Evolutionary conservation across 495 filamentous ascomycete genomes (phyloP).

Genomic region (Penicillium manginii): DNA sequence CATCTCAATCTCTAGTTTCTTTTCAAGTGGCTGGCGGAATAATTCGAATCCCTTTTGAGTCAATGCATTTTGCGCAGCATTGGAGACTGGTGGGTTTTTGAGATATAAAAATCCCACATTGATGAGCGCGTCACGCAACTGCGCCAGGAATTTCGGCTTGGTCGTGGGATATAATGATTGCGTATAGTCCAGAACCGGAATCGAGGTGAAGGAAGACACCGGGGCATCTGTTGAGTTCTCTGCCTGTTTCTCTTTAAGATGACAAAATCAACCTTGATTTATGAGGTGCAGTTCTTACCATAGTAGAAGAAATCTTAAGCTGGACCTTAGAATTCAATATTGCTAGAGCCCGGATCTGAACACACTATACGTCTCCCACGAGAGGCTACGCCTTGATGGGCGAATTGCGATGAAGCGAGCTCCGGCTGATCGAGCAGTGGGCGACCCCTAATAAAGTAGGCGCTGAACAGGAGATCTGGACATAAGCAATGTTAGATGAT

Average conservation of each 20-base stretch:
- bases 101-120: constrained; percentile 95
- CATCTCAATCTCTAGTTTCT: constrained; percentile 90
- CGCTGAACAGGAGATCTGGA: too few species aligned
- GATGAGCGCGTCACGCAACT: constrained; percentile 78
- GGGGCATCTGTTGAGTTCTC: neutral
- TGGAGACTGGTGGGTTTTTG: constrained; percentile 76
- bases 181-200: constrained; percentile 83
- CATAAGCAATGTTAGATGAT: too few species aligned
- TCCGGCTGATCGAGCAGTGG: too few species aligned
- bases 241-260: neutral
- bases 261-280: neutral
- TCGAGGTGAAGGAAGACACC: constrained; percentile 59
- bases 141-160: constrained; percentile 72
- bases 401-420: too few species aligned
- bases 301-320: neutral
- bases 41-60: constrained; percentile 70
- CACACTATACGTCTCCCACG: too few species aligned
- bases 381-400: too few species aligned
- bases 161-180: constrained; percentile 64
- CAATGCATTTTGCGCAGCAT: constrained; percentile 67
- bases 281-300: neutral
- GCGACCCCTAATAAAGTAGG: too few species aligned
- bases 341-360: too few species aligned
- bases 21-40: constrained; percentile 80
- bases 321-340: neutral